A percentile compares a stretch with the other conserved stretches of the same genome.
These are phyloP conservation scores for Colletotrichum kahawae DNA, from an alignment of 2,329 filamentous ascomycete species.

Conservation along the genomic window DNA sequence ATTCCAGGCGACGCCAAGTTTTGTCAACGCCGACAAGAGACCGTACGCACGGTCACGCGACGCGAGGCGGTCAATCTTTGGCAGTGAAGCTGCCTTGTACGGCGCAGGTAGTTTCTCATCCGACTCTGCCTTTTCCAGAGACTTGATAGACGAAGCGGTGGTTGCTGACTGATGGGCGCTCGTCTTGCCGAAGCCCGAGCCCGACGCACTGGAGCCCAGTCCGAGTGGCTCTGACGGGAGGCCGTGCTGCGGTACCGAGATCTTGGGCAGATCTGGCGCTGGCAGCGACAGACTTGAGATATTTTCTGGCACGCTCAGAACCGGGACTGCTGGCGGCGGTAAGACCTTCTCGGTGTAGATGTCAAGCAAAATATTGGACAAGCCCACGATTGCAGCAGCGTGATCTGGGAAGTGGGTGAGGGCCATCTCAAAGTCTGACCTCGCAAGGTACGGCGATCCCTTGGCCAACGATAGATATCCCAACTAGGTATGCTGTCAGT, in stretches of 20 bases:
- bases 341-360: slow-evolving; percentile 76
- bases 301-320: slow-evolving; percentile 39
- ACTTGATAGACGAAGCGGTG: slow-evolving; percentile 9
- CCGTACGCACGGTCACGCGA: slow-evolving; percentile 88
- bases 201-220: slow-evolving; percentile 34
- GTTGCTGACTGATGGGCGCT: slow-evolving; percentile 15
- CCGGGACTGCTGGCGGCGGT: slow-evolving; percentile 59
- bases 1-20: slow-evolving; percentile 88
- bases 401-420: slow-evolving; percentile 83
- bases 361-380: slow-evolving; percentile 86
- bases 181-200: slow-evolving; percentile 16
- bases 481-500: slow-evolving; percentile 53
- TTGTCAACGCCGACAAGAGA: slow-evolving; percentile 82
- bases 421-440: slow-evolving; percentile 81
- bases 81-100: slow-evolving; percentile 66
- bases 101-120: slow-evolving; percentile 53
- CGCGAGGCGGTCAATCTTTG: slow-evolving; percentile 81
- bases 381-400: slow-evolving; percentile 76
- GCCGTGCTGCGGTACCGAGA: not conserved
- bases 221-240: slow-evolving; percentile 54
- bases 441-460: slow-evolving; percentile 69
- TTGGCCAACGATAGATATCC: slow-evolving; percentile 71
- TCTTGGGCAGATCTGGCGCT: slow-evolving; percentile 4
- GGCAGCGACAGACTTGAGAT: slow-evolving; percentile 18
- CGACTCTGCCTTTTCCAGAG: slow-evolving; percentile 26